Percentiles rank a stretch among this genome's conserved stretches.
Evolutionary conservation across 2,329 filamentous ascomycete species (phyloP).

Genomic region (Dothideomycetes sp.): DNA sequence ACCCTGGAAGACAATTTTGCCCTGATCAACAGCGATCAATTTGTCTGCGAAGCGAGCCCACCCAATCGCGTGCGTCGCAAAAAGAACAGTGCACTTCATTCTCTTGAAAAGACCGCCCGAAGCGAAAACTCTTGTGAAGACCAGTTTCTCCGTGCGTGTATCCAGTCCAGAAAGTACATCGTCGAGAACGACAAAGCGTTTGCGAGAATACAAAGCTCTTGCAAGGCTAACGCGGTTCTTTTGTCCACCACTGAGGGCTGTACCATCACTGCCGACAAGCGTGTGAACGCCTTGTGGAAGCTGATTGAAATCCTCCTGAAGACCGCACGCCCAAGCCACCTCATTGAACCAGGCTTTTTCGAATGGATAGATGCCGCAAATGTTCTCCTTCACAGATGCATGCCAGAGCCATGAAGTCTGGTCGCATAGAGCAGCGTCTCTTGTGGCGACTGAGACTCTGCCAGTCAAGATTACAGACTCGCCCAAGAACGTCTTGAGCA

Average conservation of each 20-base stretch:
- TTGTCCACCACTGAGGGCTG: constrained; percentile 75
- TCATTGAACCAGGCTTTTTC: constrained; percentile 58
- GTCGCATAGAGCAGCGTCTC: constrained; percentile 10
- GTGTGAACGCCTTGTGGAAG: constrained; percentile 67
- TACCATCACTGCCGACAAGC: constrained; percentile 74
- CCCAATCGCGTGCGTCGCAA: constrained; percentile 31
- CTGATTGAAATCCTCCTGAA: constrained; percentile 67
- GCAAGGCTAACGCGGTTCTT: constrained; percentile 74
- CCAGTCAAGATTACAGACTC: constrained; percentile 9
- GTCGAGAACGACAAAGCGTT: constrained; percentile 65
- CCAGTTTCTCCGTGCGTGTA: constrained; percentile 33
- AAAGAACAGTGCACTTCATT: constrained; percentile 28
- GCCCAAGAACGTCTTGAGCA: constrained; percentile 10
- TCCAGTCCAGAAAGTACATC: constrained; percentile 73
- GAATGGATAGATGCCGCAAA: constrained; percentile 63
- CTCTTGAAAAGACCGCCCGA: constrained; percentile 29
- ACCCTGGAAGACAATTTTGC: constrained; percentile 4
- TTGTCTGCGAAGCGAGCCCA: constrained; percentile 28
- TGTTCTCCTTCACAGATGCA: constrained; percentile 65
- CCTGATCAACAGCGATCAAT: constrained; percentile 21
- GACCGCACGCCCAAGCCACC: constrained; percentile 60
- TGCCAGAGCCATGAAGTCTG: constrained; percentile 62
- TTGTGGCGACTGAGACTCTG: constrained; percentile 5
- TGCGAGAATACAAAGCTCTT: constrained; percentile 67
- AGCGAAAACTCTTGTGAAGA: constrained; percentile 34